These are phyloP conservation scores for Colletotrichum sp. DNA, from an alignment of 2,329 filamentous ascomycete genomes.

Conservation along the genomic window DNA sequence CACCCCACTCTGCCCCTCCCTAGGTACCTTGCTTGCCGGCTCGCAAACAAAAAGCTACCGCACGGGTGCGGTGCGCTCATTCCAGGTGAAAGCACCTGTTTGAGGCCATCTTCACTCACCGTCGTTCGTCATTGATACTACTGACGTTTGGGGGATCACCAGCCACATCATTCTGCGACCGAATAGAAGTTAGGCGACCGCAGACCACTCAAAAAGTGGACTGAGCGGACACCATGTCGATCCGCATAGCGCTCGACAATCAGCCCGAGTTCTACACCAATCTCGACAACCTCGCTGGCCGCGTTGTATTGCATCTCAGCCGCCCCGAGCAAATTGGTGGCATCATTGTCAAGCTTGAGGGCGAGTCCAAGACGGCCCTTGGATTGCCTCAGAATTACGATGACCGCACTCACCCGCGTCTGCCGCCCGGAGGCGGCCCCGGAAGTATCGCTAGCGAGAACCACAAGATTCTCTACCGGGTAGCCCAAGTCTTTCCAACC, in stretches of 20 bases:
- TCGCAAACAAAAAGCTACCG: not conserved
- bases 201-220: conserved; percentile 4
- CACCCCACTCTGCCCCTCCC: conserved; percentile 10
- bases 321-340: conserved; percentile 74
- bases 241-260: conserved; percentile 70
- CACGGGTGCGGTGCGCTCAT: not conserved
- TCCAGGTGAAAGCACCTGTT: not conserved
- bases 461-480: conserved; percentile 78
- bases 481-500: conserved; percentile 75
- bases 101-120: not conserved
- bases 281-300: conserved; percentile 74
- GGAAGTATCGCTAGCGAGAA: conserved; percentile 59
- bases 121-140: not conserved
- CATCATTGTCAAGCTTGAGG: conserved; percentile 83
- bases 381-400: conserved; percentile 52
- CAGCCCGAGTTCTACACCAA: conserved; percentile 79
- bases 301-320: conserved; percentile 60
- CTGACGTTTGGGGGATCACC: not conserved
- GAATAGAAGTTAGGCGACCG: not conserved
- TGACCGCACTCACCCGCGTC: conserved; percentile 2
- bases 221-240: conserved; percentile 58
- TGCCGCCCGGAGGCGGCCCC: conserved; percentile 42
- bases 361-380: conserved; percentile 74
- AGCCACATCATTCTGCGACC: not conserved
- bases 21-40: not conserved